Evolutionary conservation across 495 filamentous ascomycete genomes (phyloP).

Genomic region (Trichoderma orchidacearum): DNA sequence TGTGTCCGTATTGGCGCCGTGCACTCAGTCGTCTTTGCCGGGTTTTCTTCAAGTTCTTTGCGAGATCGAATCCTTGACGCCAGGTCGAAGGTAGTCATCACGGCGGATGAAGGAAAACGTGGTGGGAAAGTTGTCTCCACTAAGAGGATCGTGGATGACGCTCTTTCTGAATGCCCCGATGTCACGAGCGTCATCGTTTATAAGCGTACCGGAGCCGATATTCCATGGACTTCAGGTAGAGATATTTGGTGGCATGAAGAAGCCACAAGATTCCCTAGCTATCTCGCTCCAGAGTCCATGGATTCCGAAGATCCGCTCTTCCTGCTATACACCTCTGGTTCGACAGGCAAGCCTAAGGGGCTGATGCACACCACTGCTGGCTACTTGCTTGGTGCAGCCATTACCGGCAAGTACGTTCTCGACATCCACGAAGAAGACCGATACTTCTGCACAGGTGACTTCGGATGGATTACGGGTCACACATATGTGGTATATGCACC

Average conservation of each 20-base stretch:
- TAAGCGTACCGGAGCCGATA: conserved; percentile 89
- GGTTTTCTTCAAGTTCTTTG: conserved; percentile 93
- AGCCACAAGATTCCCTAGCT: conserved; percentile 84
- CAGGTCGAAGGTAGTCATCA: conserved; percentile 82
- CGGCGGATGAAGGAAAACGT: conserved; percentile 92
- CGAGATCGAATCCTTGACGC: conserved; percentile 92
- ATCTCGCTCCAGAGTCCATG: conserved; percentile 76
- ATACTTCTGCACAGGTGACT: conserved; percentile 96
- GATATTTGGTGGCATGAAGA: conserved; percentile 99
- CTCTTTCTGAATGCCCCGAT: conserved; percentile 91
- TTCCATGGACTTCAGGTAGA: conserved; percentile 77
- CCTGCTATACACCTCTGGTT: conserved; percentile 94
- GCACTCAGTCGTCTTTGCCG: conserved; percentile 97
- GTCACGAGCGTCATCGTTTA: conserved; percentile 76
- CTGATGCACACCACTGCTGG: conserved; percentile 96
- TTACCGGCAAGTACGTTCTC: conserved; percentile 96
- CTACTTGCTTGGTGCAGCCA: conserved; percentile 82
- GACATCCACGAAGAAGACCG: conserved; percentile 88
- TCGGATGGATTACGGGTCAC: conserved; percentile 98
- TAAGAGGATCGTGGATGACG: conserved; percentile 98
- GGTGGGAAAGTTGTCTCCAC: conserved; percentile 96
- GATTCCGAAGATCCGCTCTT: conserved; percentile 93
- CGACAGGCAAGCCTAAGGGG: conserved; percentile 97
- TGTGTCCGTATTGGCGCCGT: conserved; percentile 87
- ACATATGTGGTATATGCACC: conserved; percentile 98